A percentile compares a stretch with the other conserved stretches of the same genome.
These are phyloP conservation scores for Huntiella moniliformis DNA, from an alignment of 2,329 filamentous ascomycete species.

Conservation along the genomic window DNA sequence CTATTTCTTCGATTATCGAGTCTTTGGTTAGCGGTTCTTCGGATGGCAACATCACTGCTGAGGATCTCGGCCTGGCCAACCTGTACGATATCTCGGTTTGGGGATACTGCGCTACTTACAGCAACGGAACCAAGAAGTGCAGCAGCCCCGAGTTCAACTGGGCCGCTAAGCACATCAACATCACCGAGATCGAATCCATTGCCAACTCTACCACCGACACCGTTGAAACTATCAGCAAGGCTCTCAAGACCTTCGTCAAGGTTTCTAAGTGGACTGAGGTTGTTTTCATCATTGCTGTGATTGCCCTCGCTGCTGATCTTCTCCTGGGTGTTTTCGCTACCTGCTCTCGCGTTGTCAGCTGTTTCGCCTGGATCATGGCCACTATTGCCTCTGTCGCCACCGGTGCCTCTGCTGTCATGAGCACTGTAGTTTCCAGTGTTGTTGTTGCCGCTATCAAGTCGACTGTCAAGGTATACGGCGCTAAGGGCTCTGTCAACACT, in stretches of 20 bases:
- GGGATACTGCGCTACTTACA: conserved; percentile 59
- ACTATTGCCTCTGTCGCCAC: conserved; percentile 39
- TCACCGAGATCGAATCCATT: conserved; percentile 39
- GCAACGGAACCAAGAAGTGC: conserved; percentile 44
- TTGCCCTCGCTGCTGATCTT: conserved; percentile 51
- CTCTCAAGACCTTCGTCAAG: conserved; percentile 53
- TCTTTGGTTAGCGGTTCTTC: conserved; percentile 13
- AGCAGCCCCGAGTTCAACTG: conserved; percentile 55
- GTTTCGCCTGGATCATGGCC: conserved; percentile 58
- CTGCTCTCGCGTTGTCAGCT: conserved; percentile 65
- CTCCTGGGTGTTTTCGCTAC: conserved; percentile 64
- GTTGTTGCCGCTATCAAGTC: conserved; percentile 50
- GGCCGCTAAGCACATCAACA: conserved; percentile 52
- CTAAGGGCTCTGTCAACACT: conserved; percentile 46
- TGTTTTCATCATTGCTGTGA: conserved; percentile 56
- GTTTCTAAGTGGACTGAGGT: conserved; percentile 70
- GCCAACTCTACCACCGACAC: conserved; percentile 30
- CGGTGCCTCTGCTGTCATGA: conserved; percentile 48
- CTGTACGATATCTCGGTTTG: conserved; percentile 70
- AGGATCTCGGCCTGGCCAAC: conserved; percentile 45
- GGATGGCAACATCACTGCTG: conserved; percentile 34
- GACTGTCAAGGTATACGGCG: conserved; percentile 51
- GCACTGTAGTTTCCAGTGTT: conserved; percentile 54
- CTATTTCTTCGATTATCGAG: conserved; percentile 13
- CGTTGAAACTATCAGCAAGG: conserved; percentile 42